Evolutionary conservation across 345 rosid species (phyloP), one percentile per base, ranked within the genome.

Genomic region (Schrenkiella parvula): DNA sequence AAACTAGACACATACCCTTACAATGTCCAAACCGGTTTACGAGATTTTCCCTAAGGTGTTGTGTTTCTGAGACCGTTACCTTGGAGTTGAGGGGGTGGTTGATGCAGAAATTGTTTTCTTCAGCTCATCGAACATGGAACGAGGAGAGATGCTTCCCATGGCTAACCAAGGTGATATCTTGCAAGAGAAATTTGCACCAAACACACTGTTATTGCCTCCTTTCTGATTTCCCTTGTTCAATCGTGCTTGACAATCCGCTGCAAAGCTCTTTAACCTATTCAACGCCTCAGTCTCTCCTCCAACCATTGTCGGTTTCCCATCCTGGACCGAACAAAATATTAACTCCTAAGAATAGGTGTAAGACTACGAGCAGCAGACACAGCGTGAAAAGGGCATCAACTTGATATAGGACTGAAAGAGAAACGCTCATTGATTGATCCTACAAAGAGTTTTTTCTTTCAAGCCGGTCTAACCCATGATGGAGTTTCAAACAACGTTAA

Each of bases 211-310:
- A 23, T 78, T 78, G 48, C 74, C 73, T 64, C 87, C 88, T 74
- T 78, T 81, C 44, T 61, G 70, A 25, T 53, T 78, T 71, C 84
- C 90, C 72, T 88, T 88, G 80, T 69, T 84, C 23, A 96, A 79
- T 74, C 87, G 95, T 65, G 96, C 88, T 78, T 79, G 87, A 80
- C 93, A 90, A 67, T 92, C 95, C 1, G 88, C 89, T 6, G 91
- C 90, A 65, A 89, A 89, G 64, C 82, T 92, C 75, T 86, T 82
- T 54, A 95, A 80, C 86, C 84, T 89, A 48, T 80, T 85, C 65
- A 90, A 69, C 56, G 95, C 99, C 81, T 92, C 97, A 48, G 90
- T 85, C 89, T 95, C 99, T 41, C 99, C 99, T 63, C 99, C 99
- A 68, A 84, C 82, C 95, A 92, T 85, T 14, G 92, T 71, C 46